These are phyloP conservation scores for Athelia psychrophila DNA, from an alignment of 1,284 basidiomycete genomes.

Conservation along the genomic window DNA sequence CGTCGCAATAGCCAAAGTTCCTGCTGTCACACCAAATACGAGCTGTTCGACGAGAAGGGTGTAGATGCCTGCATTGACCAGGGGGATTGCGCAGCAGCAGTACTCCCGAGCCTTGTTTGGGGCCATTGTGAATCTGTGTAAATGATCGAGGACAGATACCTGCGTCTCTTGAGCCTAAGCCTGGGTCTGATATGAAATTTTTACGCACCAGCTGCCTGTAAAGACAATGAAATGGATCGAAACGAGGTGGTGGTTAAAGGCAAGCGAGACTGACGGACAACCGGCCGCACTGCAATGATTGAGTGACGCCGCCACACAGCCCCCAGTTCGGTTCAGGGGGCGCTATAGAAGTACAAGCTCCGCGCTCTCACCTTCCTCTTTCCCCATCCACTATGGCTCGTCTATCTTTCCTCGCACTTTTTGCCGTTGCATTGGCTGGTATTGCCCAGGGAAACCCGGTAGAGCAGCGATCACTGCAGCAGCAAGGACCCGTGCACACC, in stretches of 20 bases:
- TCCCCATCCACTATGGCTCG: conserved; percentile 6
- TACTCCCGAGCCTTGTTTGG: conserved; percentile 64
- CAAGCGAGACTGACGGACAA: too few relatives aligned
- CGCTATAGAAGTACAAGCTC: too few relatives aligned
- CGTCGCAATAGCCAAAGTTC: conserved; percentile 76
- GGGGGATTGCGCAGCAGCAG: conserved; percentile 82
- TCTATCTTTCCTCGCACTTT: conserved; percentile 34
- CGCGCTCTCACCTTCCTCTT: too few relatives aligned
- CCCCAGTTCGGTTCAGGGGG: too few relatives aligned
- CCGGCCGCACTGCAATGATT: too few relatives aligned
- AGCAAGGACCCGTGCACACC: conserved; percentile 30
- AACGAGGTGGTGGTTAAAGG: neutral
- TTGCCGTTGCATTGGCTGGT: conserved; percentile 31
- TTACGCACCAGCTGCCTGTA: neutral
- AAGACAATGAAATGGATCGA: neutral
- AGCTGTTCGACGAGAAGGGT: conserved; percentile 77
- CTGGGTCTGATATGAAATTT: too few relatives aligned
- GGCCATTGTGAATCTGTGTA: neutral
- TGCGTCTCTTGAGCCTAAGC: neutral
- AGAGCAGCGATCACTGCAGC: conserved; percentile 38
- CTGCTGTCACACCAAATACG: conserved; percentile 65
- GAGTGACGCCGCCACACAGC: too few relatives aligned
- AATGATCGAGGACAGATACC: neutral
- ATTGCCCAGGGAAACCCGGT: conserved; percentile 30
- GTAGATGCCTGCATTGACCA: conserved; percentile 87